Percentiles rank a stretch among this genome's conserved stretches.
Evolutionary conservation across 1,284 basidiomycete species (phyloP).

Genomic region (Sporisorium exsertum): DNA sequence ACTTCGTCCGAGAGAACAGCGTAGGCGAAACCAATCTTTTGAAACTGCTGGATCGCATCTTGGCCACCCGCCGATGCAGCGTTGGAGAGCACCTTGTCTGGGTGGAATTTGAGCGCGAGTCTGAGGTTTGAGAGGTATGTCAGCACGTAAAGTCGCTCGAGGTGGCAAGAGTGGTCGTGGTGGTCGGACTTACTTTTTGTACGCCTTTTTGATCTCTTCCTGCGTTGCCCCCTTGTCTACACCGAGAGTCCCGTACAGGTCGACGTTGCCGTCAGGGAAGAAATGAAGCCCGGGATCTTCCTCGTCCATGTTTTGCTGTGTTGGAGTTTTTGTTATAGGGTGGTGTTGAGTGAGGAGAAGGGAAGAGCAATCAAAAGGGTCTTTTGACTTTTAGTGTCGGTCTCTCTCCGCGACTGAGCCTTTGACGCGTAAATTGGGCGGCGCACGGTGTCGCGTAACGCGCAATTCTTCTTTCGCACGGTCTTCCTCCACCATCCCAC

Average conservation of each 20-base stretch:
- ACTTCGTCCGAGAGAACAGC: slow-evolving; percentile 64
- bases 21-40: slow-evolving; percentile 68
- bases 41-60: slow-evolving; percentile 57
- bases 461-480: slow-evolving; percentile 18
- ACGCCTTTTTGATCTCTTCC: slow-evolving; percentile 65
- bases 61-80: slow-evolving; percentile 29
- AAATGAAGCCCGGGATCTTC: slow-evolving; percentile 66
- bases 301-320: slow-evolving; percentile 44
- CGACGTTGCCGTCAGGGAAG: slow-evolving; percentile 65
- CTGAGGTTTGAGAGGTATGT: slow-evolving; percentile 10
- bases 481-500: slow-evolving; percentile 5
- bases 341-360: slow-evolving; percentile 1
- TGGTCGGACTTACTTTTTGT: slow-evolving; percentile 56
- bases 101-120: slow-evolving; percentile 66
- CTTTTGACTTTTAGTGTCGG: slow-evolving; percentile 7
- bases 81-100: slow-evolving; percentile 63
- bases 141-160: not conserved
- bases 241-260: slow-evolving; percentile 65
- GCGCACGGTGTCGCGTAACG: slow-evolving; percentile 9
- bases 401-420: slow-evolving; percentile 5
- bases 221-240: slow-evolving; percentile 48
- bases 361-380: not conserved
- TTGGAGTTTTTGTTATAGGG: not conserved
- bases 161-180: not conserved
- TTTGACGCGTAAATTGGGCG: slow-evolving; percentile 43